Conservation (phyloP, 2,329 filamentous ascomycete genomes). For the Fusarium mangiferae region DNA sequence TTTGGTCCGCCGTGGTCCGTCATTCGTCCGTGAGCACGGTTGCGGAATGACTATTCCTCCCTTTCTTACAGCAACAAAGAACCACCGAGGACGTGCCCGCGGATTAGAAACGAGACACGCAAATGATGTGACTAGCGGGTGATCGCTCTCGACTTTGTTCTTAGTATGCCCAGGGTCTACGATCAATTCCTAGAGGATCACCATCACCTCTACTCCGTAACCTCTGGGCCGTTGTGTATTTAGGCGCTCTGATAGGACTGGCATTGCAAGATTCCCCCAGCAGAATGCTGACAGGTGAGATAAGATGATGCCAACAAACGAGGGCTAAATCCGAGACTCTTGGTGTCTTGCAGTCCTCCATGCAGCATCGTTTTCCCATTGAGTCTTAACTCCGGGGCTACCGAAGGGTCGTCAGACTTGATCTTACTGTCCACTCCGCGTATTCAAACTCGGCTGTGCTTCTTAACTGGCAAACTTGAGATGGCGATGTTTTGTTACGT, state of each 20-base stretch:
- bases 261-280: not conserved
- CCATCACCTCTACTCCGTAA: not conserved
- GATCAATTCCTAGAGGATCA: conserved; percentile 5
- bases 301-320: conserved; percentile 9
- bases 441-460: conserved; percentile 4
- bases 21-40: conserved; percentile 12
- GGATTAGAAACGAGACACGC: not conserved
- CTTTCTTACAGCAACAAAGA: not conserved
- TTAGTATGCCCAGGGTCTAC: conserved; percentile 4
- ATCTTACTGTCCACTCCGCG: conserved; percentile 21
- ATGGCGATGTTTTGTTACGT: conserved; percentile 1
- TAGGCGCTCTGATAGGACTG: conserved; percentile 3
- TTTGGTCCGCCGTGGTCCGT: conserved; percentile 10
- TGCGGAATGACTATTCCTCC: not conserved
- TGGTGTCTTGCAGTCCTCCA: not conserved
- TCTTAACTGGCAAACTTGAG: conserved; percentile 3
- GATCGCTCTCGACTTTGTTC: not conserved
- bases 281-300: conserved; percentile 32
- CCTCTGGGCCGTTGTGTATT: not conserved
- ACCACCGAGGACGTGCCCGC: not conserved
- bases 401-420: conserved; percentile 26
- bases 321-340: not conserved
- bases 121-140: not conserved
- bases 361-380: not conserved
- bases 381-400: conserved; percentile 37